Evolutionary conservation across 805 yeast genomes (phyloP), one percentile per base, ranked within the genome.

Genomic region (Clavispora phyllophila): DNA sequence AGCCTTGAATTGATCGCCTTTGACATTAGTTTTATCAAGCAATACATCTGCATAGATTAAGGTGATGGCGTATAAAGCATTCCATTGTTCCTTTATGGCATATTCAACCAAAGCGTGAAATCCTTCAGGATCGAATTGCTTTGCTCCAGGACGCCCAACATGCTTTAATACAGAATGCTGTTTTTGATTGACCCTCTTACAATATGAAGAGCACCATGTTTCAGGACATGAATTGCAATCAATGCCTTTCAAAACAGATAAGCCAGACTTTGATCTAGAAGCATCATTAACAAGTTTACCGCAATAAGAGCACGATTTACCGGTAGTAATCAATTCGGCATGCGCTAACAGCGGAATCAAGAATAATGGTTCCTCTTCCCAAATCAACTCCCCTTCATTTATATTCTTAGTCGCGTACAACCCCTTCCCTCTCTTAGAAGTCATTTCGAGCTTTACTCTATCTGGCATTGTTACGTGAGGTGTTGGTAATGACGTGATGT

Each of bases 221-320:
- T 79, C 84, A 7, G 72, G 60, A 51, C 91, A 84, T 13, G 72
- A 70, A 39, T 72, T 67, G 63, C 95, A 87, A 49, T 81, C 84
- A 37, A 82, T 64, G n/a, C 84, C 81, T 33, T 60, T 63, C 38
- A 73, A 57, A 8, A 69, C 54, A 3, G 63, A 50, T 4, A 54
- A 47, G 3, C 66, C 62, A 44, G 60, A 51, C 23, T 53, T 50
- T 7, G 57, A 51, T 15, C 58, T 55, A 2, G 56, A 48, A 1
- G 61, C 40, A 9, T 61, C 52, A 29, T 60, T 64, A 29, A 81
- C 61, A 2, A 81, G 63, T 36, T 73, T 72, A 0, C 89, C 87
- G 66, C 96, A 87, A 55, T 75, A 73, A 1, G 87, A 68, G 59
- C 96, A 87, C 3, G 87, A 85, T 51, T 76, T 77, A 0, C 89